These are phyloP conservation scores for Geotrichum australiense DNA, from an alignment of 1,139 yeast species.

Conservation along the genomic window DNA sequence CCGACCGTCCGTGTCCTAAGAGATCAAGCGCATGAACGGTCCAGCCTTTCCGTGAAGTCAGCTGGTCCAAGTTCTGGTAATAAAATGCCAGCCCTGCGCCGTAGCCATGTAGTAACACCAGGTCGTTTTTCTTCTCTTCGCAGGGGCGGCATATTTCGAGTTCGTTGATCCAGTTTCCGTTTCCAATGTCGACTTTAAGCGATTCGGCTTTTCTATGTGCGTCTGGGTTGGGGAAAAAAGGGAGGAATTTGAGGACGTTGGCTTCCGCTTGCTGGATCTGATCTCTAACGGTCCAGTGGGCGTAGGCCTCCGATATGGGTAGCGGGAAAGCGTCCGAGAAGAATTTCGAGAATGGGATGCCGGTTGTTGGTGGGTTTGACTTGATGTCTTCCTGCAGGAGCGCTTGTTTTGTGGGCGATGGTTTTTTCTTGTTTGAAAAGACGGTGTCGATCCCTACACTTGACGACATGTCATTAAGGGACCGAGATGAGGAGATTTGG, in stretches of 20 bases:
- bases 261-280: constrained; percentile 37
- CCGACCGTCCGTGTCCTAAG: constrained; percentile 77
- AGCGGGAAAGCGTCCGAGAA: constrained; percentile 30
- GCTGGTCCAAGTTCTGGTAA: constrained; percentile 61
- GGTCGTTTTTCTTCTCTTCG: constrained; percentile 4
- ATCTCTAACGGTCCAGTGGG: constrained; percentile 39
- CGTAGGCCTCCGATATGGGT: constrained; percentile 35
- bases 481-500: background rate
- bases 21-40: constrained; percentile 71
- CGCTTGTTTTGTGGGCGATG: background rate
- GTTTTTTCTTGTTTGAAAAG: background rate
- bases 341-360: constrained; percentile 28
- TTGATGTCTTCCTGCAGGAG: constrained; percentile 6
- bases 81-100: constrained; percentile 86
- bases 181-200: constrained; percentile 44
- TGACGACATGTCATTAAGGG: background rate
- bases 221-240: constrained; percentile 51
- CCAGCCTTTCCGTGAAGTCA: constrained; percentile 35
- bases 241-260: constrained; percentile 41
- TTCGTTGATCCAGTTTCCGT: constrained; percentile 51
- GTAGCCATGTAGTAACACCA: constrained; percentile 78
- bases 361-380: constrained; percentile 32
- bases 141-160: constrained; percentile 34
- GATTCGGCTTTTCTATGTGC: constrained; percentile 44
- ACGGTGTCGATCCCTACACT: constrained; percentile 2